phyloP scores from a whole-genome alignment of 257 asterid genomes.

The Nemophila menziesii region DNA sequence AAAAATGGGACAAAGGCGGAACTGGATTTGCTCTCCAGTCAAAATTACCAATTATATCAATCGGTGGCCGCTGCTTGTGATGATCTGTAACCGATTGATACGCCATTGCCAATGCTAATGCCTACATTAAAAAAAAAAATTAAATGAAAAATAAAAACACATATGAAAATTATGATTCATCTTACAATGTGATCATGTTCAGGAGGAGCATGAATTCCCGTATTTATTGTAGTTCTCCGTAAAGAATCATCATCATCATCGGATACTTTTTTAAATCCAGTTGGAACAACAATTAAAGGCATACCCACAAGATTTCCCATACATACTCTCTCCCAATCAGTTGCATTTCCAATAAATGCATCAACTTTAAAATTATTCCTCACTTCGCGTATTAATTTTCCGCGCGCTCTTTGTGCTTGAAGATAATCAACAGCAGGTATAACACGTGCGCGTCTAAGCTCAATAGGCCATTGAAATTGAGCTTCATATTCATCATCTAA shows the following conservation, averaged over 20 bases:
- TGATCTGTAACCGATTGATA: conserved; percentile 68
- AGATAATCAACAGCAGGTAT: conserved; percentile 81
- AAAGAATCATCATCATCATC: conserved; percentile 42
- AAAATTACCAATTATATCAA: conserved; percentile 50
- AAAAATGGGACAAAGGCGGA: too few relatives aligned
- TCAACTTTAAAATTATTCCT: conserved; percentile 53
- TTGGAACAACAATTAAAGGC: conserved; percentile 69
- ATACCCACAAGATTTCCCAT: conserved; percentile 86
- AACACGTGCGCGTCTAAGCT: conserved; percentile 86
- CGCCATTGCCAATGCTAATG: conserved; percentile 81
- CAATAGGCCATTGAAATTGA: conserved; percentile 95
- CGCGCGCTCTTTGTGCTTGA: conserved; percentile 88
- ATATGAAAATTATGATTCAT: not conserved
- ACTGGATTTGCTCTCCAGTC: conserved; percentile 45
- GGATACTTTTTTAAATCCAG: conserved; percentile 58
- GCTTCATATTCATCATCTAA: conserved; percentile 80
- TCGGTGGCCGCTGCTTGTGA: conserved; percentile 76
- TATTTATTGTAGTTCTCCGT: conserved; percentile 55
- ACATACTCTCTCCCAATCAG: conserved; percentile 79
- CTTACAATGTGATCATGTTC: conserved; percentile 81
- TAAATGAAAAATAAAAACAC: not conserved
- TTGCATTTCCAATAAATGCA: conserved; percentile 71
- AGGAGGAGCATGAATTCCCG: conserved; percentile 83
- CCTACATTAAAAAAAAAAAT: conserved; percentile 24
- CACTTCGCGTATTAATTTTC: conserved; percentile 64